Evolutionary conservation across 2,329 filamentous ascomycete species (phyloP).

Genomic region (Aspergillus sp.): DNA sequence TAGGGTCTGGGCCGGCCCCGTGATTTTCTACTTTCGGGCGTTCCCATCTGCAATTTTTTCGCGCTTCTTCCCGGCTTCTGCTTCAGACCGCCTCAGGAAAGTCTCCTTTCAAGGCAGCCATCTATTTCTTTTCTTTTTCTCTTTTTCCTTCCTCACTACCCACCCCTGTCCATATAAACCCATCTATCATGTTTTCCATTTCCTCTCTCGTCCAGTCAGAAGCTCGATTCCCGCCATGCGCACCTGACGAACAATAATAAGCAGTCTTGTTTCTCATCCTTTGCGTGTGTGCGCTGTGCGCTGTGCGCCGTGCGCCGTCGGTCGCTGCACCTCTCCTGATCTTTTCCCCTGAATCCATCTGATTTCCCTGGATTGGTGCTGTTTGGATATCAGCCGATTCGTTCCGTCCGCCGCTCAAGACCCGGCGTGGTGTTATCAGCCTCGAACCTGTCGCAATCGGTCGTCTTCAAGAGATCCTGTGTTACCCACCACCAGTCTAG

Average conservation of each 20-base stretch:
- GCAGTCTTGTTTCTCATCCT: constrained; percentile 2
- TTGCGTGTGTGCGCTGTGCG: not conserved
- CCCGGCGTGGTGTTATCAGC: not conserved
- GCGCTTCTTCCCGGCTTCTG: not conserved
- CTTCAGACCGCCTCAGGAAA: constrained; percentile 1
- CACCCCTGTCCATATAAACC: constrained; percentile 1
- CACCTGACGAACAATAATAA: constrained; percentile 18
- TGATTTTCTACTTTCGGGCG: too few relatives aligned
- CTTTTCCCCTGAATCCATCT: not conserved
- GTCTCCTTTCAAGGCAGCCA: not conserved
- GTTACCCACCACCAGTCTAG: constrained; percentile 2
- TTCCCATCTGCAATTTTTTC: not conserved
- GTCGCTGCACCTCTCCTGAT: constrained; percentile 10
- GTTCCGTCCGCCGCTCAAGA: constrained; percentile 7
- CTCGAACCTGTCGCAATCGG: not conserved
- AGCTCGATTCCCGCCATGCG: constrained; percentile 21
- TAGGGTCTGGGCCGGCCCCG: not conserved
- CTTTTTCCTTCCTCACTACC: constrained; percentile 1
- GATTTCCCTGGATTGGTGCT: not conserved
- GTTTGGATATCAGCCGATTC: constrained; percentile 1
- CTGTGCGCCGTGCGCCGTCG: constrained; percentile 13
- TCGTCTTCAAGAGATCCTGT: constrained; percentile 3
- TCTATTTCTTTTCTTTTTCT: not conserved
- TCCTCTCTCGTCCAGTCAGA: constrained; percentile 20
- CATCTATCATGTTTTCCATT: constrained; percentile 10